Base-by-base conservation (phyloP, 805 yeast species). In the Dipodascopsis uninucleata region DNA sequence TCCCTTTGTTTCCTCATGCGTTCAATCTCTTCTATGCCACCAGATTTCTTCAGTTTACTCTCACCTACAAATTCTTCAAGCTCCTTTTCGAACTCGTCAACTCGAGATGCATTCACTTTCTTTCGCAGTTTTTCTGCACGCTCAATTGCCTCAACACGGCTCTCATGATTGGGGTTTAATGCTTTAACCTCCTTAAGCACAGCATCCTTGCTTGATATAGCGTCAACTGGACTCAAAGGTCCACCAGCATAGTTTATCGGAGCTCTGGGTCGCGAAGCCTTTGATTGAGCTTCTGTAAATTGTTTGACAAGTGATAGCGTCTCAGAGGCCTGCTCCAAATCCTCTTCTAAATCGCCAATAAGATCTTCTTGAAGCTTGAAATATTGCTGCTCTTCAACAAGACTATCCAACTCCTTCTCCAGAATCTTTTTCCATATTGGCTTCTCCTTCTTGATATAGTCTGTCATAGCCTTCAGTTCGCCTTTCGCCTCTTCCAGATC, bases 341-440 rank as follows among this genome's bases (percentile, higher is more conserved):
- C 99, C 51, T 86, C 93, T 32, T 75, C 77, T 52, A 93, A 66
- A 60, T 90, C 95, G 24, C 71, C 72, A 1, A 86, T 77, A 43
- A 94, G 74, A 49, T 86, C 95, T 58, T 87, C 96, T 63, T 90
- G 97, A 16, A 87, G 73, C 44, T 85, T 85, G 66, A 89, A 79
- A 62, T 87, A 87, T 55, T 90, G 94, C 63, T 93, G 97, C 59
- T 89, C 97, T 58, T 87, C 95, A 53, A 95, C 83, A 10, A 93
- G 90, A 28, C 82, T 81, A 49, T 87, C 93, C 44, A 93, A 73
- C 60, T 88, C 96, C 4, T 81, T 70, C 61, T 89, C 96, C 97
- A 98, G 90, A 6, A 86, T 81, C 55, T 77, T 77, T 60, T 85
- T 85, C 96, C 97, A 88, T 25, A 78, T 79, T 5, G 88, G 81